Percentiles rank a stretch among this genome's conserved stretches.
Conservation (phyloP, 371 early-diverging fungal species). For the Catenaria anguillulae region DNA sequence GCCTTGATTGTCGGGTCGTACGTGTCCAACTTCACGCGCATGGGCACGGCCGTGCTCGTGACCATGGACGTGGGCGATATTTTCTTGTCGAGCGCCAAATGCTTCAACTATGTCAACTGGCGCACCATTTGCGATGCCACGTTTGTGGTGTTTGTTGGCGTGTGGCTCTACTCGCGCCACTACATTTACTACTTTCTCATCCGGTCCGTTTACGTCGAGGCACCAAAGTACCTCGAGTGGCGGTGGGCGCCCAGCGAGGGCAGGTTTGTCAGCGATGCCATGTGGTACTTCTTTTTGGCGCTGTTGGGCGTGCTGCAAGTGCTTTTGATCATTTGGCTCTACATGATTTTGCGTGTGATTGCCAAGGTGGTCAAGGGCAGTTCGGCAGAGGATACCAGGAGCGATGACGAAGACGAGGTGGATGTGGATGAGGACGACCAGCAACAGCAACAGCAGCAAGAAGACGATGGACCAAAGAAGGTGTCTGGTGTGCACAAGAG, state of each 20-base stretch:
- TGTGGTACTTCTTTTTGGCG: constrained; percentile 35
- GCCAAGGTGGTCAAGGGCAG: constrained; percentile 42
- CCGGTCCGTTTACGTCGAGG: constrained; percentile 34
- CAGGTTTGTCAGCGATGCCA: constrained; percentile 34
- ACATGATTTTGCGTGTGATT: constrained; percentile 50
- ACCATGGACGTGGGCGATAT: constrained; percentile 73
- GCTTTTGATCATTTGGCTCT: constrained; percentile 62
- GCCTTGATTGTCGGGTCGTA: constrained; percentile 51
- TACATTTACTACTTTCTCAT: constrained; percentile 38
- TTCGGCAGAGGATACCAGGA: constrained; percentile 49
- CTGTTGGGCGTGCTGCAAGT: constrained; percentile 43
- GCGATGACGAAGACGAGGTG: constrained; percentile 22
- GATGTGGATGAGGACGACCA: background rate
- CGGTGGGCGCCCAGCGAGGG: constrained; percentile 52
- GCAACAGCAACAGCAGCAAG: too few species aligned
- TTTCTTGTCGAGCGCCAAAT: constrained; percentile 54
- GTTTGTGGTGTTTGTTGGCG: constrained; percentile 57
- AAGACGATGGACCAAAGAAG: too few species aligned
- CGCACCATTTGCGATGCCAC: constrained; percentile 43
- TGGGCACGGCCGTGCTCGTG: constrained; percentile 64
- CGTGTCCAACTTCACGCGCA: constrained; percentile 51
- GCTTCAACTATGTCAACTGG: constrained; percentile 51
- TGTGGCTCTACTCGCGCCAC: constrained; percentile 67
- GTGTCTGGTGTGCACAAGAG: too few species aligned
- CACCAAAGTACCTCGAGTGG: constrained; percentile 27